Percentiles rank a stretch among this genome's conserved stretches.
These are phyloP conservation scores for Periconia sp. DNA, from an alignment of 2,329 filamentous ascomycete species.

Conservation along the genomic window DNA sequence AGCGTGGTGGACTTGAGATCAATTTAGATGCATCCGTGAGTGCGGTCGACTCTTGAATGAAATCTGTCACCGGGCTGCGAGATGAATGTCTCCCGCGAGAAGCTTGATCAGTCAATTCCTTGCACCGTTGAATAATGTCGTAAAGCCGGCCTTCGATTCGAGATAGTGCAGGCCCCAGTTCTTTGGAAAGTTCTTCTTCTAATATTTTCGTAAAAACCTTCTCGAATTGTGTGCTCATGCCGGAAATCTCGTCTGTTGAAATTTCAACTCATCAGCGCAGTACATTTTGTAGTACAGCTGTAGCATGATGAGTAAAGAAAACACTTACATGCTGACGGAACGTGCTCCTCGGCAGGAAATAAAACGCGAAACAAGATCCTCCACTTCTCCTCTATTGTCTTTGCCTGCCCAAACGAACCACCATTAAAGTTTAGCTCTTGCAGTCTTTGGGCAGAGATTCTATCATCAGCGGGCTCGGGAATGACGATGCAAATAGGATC, in stretches of 20 bases:
- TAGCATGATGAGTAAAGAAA: too few relatives aligned
- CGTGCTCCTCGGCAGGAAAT: constrained; percentile 13
- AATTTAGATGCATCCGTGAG: too few relatives aligned
- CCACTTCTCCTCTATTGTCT: constrained; percentile 17
- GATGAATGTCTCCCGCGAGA: too few relatives aligned
- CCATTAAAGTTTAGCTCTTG: constrained; percentile 16
- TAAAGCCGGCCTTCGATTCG: constrained; percentile 14
- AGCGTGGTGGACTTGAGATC: too few relatives aligned
- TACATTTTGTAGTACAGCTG: too few relatives aligned
- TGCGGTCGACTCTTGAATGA: too few relatives aligned
- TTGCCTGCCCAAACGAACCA: constrained; percentile 14
- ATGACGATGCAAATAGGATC: constrained; percentile 7
- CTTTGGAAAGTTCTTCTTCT: constrained; percentile 17
- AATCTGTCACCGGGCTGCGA: too few relatives aligned
- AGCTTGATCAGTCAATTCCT: too few relatives aligned
- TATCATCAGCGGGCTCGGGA: constrained; percentile 12
- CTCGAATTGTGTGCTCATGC: constrained; percentile 11
- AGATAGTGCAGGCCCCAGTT: constrained; percentile 9
- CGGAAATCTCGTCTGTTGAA: too few relatives aligned
- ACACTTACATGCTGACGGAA: constrained; percentile 20
- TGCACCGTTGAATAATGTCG: constrained; percentile 14
- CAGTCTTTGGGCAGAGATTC: constrained; percentile 9
- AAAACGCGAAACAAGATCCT: constrained; percentile 13
- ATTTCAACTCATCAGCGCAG: too few relatives aligned
- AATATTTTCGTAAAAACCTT: constrained; percentile 13